Percentiles rank a stretch among this genome's conserved stretches.
These are phyloP conservation scores for Arachis monticola DNA, from an alignment of 331 rosid species.

Conservation along the genomic window DNA sequence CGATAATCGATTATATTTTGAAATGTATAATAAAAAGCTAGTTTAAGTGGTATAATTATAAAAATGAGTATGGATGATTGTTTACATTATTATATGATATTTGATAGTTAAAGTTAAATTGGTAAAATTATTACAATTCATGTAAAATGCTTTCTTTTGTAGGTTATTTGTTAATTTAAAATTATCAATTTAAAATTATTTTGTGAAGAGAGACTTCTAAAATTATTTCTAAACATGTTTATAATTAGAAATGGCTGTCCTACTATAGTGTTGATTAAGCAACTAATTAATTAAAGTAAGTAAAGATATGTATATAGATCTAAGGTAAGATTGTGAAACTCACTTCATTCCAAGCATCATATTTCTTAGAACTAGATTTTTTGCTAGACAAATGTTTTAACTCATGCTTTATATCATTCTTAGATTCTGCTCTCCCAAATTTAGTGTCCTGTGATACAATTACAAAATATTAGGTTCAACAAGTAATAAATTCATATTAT, in stretches of 20 bases:
- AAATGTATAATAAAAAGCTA: too few species aligned
- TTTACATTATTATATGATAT: too few species aligned
- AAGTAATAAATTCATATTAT: conserved; percentile 11
- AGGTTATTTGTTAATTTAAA: too few species aligned
- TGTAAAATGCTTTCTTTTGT: too few species aligned
- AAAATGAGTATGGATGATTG: too few species aligned
- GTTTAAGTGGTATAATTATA: too few species aligned
- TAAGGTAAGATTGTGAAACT: conserved; percentile 36
- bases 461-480: conserved; percentile 32
- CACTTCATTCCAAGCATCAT: conserved; percentile 67
- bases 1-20: too few species aligned
- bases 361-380: conserved; percentile 55
- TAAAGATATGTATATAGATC: conserved; percentile 24
- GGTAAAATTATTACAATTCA: too few species aligned
- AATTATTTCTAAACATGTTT: too few species aligned
- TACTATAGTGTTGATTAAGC: not conserved
- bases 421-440: conserved; percentile 53
- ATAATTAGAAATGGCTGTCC: not conserved
- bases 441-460: conserved; percentile 53
- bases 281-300: conserved; percentile 4
- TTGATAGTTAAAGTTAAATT: too few species aligned
- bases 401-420: conserved; percentile 50
- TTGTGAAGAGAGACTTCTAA: too few species aligned
- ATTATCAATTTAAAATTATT: too few species aligned
- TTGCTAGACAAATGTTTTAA: conserved; percentile 46